Evolutionary conservation across 2,329 filamentous ascomycete species (phyloP).

Genomic region (Eutypa lata): DNA sequence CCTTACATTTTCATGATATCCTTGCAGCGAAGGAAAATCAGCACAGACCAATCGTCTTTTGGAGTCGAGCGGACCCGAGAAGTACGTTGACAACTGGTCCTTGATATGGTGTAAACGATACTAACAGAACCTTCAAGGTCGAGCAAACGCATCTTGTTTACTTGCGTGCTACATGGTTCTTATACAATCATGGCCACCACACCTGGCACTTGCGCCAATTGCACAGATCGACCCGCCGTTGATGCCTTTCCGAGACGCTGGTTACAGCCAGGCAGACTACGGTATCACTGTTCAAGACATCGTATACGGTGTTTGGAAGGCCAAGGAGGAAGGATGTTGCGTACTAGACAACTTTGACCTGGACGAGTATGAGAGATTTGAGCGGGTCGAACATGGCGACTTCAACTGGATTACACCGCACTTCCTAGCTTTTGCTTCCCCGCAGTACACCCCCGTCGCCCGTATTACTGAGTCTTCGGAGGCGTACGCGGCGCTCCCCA

Average conservation of each 20-base stretch:
- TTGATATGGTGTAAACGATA: slow-evolving; percentile 18
- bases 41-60: slow-evolving; percentile 89
- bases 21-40: slow-evolving; percentile 88
- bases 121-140: slow-evolving; percentile 49
- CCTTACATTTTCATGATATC: slow-evolving; percentile 92
- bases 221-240: slow-evolving; percentile 94
- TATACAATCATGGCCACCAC: slow-evolving; percentile 96
- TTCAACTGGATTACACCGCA: slow-evolving; percentile 99
- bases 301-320: slow-evolving; percentile 97
- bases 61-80: slow-evolving; percentile 86
- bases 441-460: slow-evolving; percentile 74
- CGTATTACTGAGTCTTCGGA: slow-evolving; percentile 72
- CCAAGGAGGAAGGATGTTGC: slow-evolving; percentile 92
- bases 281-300: slow-evolving; percentile 94
- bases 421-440: slow-evolving; percentile 95
- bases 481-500: slow-evolving; percentile 70
- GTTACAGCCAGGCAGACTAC: slow-evolving; percentile 97
- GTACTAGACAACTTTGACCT: slow-evolving; percentile 91
- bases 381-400: slow-evolving; percentile 95
- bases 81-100: slow-evolving; percentile 54
- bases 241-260: slow-evolving; percentile 98
- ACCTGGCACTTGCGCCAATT: slow-evolving; percentile 91
- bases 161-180: slow-evolving; percentile 98
- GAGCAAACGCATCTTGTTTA: slow-evolving; percentile 90
- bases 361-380: slow-evolving; percentile 94